These are phyloP conservation scores for Metschnikowia dekortorum DNA, from an alignment of 805 yeast species.

Conservation along the genomic window DNA sequence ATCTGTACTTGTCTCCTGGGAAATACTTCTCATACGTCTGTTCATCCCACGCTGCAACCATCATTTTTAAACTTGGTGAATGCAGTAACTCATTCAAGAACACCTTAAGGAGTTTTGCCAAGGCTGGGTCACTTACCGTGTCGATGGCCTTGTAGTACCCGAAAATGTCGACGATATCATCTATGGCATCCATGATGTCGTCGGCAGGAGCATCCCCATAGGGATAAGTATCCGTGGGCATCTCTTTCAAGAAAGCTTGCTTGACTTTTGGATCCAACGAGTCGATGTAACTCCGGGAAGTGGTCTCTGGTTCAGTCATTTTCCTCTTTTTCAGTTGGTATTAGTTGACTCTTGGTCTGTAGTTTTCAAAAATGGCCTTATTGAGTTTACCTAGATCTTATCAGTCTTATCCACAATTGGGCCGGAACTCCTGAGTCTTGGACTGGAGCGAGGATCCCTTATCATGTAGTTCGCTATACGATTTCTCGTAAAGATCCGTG, in stretches of 20 bases:
- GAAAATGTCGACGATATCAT: background rate
- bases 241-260: background rate
- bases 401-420: no score
- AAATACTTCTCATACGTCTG: background rate
- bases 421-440: no score
- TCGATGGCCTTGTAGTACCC: background rate
- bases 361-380: background rate
- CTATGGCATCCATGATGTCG: background rate
- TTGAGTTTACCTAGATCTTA: background rate
- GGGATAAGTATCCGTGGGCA: background rate
- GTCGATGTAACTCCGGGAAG: background rate
- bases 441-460: no score
- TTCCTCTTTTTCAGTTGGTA: background rate
- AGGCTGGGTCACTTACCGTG: background rate
- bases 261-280: background rate
- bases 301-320: background rate
- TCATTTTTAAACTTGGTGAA: background rate
- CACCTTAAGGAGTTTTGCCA: background rate
- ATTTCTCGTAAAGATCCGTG: no score
- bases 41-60: background rate
- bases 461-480: no score
- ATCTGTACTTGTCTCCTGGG: background rate
- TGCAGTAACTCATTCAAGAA: background rate
- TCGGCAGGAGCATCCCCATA: background rate
- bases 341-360: background rate